A percentile compares a stretch with the other conserved stretches of the same genome.
Conservation (phyloP, 2,329 filamentous ascomycete species). For the Penicillium sp. region DNA sequence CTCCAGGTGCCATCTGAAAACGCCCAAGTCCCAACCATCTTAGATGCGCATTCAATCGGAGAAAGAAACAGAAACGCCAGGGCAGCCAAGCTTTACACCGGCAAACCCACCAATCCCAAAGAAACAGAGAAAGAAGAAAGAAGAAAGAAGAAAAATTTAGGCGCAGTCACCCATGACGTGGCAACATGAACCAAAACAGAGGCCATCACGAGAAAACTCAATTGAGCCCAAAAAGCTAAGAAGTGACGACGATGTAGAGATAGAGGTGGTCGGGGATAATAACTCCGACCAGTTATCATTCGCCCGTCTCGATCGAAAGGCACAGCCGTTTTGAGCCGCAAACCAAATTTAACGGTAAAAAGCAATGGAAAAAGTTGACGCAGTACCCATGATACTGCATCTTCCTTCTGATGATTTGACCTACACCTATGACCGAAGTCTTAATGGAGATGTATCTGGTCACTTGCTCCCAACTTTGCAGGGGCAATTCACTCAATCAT, state of each 20-base stretch:
- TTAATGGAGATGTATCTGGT: background rate
- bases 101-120: background rate
- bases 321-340: background rate
- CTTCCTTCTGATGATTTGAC: background rate
- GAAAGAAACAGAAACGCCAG: slow-evolving; percentile 6
- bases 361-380: background rate
- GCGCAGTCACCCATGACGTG: background rate
- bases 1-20: slow-evolving; percentile 17
- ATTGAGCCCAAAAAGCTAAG: too few relatives aligned
- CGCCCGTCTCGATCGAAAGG: background rate
- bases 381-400: background rate
- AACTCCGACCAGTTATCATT: slow-evolving; percentile 16
- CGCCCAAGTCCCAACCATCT: slow-evolving; percentile 18
- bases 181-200: background rate
- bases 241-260: too few relatives aligned
- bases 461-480: background rate
- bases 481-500: background rate
- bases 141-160: background rate
- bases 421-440: background rate
- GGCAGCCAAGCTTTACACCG: background rate
- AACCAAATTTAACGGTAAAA: slow-evolving; percentile 11
- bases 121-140: background rate
- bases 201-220: background rate
- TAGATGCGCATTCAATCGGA: slow-evolving; percentile 14
- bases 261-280: slow-evolving; percentile 8